Percentiles rank a stretch among this genome's conserved stretches.
Conservation (phyloP, 768 basidiomycete species). For the Tulasnella sp. region DNA sequence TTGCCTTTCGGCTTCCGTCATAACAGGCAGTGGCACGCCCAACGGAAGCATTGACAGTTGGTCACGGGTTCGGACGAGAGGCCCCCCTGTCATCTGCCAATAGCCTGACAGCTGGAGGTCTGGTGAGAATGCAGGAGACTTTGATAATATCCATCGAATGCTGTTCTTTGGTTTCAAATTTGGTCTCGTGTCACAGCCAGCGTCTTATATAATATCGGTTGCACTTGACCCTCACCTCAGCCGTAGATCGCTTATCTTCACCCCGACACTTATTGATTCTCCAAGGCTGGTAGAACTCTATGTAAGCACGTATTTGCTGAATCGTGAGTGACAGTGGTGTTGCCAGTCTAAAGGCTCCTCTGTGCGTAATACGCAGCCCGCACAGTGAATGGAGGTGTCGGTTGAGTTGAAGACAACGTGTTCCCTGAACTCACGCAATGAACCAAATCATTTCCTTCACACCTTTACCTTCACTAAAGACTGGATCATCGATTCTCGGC, state of each 20-base stretch:
- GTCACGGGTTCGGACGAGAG: too few relatives aligned
- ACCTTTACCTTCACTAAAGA: constrained; percentile 84
- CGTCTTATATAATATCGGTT: too few relatives aligned
- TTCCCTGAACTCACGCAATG: constrained; percentile 1
- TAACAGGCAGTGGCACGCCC: background rate
- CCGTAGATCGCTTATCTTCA: background rate
- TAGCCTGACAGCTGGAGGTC: too few relatives aligned
- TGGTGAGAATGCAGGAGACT: too few relatives aligned
- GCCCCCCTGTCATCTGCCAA: too few relatives aligned
- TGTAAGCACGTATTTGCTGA: background rate
- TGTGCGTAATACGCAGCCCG: background rate
- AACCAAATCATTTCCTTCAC: background rate
- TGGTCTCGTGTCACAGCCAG: background rate
- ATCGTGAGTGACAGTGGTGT: background rate
- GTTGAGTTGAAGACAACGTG: too few relatives aligned
- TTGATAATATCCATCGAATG: too few relatives aligned
- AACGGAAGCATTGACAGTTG: background rate
- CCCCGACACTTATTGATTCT: background rate
- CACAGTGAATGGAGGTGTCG: too few relatives aligned
- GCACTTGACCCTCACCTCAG: background rate
- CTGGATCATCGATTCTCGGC: constrained; percentile 51
- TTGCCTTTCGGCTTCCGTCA: background rate
- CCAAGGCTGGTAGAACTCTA: background rate
- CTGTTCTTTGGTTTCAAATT: background rate
- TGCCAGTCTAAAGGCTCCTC: background rate